Base-by-base conservation (phyloP, 164 flowering plant species). In the Liquidambar formosana region DNA sequence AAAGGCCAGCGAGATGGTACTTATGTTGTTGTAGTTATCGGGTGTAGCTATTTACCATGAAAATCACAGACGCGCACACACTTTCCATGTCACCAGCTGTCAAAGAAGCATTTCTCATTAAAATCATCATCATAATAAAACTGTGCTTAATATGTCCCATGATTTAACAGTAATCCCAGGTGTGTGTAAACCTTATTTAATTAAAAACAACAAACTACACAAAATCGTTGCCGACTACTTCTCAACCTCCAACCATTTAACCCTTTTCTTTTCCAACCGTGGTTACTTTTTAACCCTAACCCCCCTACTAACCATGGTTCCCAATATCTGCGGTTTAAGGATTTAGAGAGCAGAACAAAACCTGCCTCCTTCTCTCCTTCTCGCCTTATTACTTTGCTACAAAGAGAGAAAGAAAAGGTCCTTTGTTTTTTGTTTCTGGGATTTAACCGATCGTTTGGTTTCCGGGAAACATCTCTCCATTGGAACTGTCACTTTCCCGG, bases 181-280 rank as follows among this genome's bases (percentile, higher is more conserved):
- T 33, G 41, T 6, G 16, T 33, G 43, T 38, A 13, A 18, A 22
- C 22, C 13, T 16, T 14, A 14, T 63, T 23, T 45, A 25, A 46
- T 23, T 11, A 44, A 43, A 71, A 25, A 59, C 69, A 58, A 60
- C 56, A 22, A 51, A 67, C 28, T 48, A 61, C 68, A 75, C 66
- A 64, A 46, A 64, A 54, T 59, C 38, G 22, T 75, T 65, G 78
- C 78, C 81, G 78, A 72, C 78, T 72, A 25, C 66, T 63, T 57
- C 68, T 68, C 64, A 64, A 73, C 71, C 41, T 61, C 73, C 71
- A 71, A 63, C 77, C 48, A 70, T 21, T 22, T 25, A 21, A 1
- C 27, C 19, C 8, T 15, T n/a, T 27, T 18, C 18, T 0, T 10
- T 27, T 61, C 41, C 21, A 78, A 75, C 82, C 62, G 70, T 65